Evolutionary conservation across 1,284 basidiomycete species (phyloP).

Genomic region (Exobasidium cylindrosporum): DNA sequence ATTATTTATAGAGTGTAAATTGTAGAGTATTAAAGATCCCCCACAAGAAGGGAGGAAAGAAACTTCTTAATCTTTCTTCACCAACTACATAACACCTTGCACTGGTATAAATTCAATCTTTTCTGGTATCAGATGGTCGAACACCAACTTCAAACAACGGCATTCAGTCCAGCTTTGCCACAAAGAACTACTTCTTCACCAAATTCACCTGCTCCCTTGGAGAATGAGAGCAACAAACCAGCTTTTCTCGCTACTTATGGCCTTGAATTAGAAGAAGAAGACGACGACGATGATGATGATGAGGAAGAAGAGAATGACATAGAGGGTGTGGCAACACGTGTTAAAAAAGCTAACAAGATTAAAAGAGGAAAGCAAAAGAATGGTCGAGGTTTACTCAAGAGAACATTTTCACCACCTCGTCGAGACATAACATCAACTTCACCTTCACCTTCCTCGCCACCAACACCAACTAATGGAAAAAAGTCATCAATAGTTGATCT

Average conservation of each 20-base stretch:
- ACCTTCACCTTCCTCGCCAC: too few relatives aligned
- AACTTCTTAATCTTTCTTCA: too few relatives aligned
- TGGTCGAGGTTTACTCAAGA: background rate
- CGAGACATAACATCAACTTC: background rate
- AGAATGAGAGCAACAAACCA: slow-evolving; percentile 7
- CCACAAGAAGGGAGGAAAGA: too few relatives aligned
- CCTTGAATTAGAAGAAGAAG: background rate
- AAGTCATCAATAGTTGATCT: background rate
- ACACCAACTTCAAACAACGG: too few relatives aligned
- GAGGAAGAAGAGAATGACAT: background rate
- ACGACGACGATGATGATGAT: slow-evolving; percentile 4
- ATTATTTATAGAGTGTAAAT: too few relatives aligned
- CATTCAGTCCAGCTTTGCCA: background rate
- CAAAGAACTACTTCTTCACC: background rate
- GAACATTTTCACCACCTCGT: background rate
- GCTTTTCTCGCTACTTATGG: slow-evolving; percentile 2
- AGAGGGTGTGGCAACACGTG: background rate
- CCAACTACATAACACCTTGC: too few relatives aligned
- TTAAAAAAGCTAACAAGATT: background rate
- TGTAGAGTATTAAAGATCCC: too few relatives aligned
- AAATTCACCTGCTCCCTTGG: slow-evolving; percentile 4
- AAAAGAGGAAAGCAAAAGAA: background rate
- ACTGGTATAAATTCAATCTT: too few relatives aligned
- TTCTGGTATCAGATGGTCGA: too few relatives aligned
- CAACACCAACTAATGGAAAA: background rate